Percentiles rank a stretch among this genome's conserved stretches.
These are phyloP conservation scores for Gossypium schwendimanii DNA, from an alignment of 441 rosid genomes.

Conservation along the genomic window DNA sequence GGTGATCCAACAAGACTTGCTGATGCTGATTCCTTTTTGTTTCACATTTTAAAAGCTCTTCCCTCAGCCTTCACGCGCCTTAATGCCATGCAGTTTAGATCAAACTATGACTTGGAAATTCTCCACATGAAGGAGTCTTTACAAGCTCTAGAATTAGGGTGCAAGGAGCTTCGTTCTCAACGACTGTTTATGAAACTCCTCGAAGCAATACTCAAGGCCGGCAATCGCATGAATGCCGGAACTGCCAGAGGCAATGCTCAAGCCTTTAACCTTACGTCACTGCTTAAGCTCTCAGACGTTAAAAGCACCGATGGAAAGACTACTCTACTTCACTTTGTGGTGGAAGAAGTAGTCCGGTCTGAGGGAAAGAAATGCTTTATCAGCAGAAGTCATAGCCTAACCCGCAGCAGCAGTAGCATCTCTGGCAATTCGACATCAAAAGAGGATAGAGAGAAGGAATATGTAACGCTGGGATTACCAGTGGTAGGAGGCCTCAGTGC, in stretches of 20 bases:
- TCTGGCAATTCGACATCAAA: conserved; percentile 19
- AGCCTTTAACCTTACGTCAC: conserved; percentile 67
- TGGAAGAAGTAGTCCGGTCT: conserved; percentile 63
- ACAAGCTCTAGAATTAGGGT: conserved; percentile 50
- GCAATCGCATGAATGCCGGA: conserved; percentile 92
- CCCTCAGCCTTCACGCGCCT: conserved; percentile 70
- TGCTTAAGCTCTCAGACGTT: conserved; percentile 77
- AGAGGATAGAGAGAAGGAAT: conserved; percentile 65
- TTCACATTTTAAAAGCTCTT: conserved; percentile 57
- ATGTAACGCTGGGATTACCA: conserved; percentile 65
- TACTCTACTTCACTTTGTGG: conserved; percentile 81
- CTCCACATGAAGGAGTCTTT: conserved; percentile 40
- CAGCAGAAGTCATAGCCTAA: conserved; percentile 41
- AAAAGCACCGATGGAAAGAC: conserved; percentile 75
- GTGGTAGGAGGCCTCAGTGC: conserved; percentile 70
- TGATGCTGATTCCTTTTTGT: conserved; percentile 68
- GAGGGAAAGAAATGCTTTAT: conserved; percentile 69
- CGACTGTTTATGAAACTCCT: conserved; percentile 80
- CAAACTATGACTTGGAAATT: conserved; percentile 58
- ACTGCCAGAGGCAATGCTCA: conserved; percentile 89
- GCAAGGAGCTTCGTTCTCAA: conserved; percentile 64
- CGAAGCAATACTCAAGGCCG: conserved; percentile 89
- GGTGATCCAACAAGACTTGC: conserved; percentile 58
- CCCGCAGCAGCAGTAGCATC: conserved; percentile 26
- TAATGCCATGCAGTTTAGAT: conserved; percentile 58